Percentiles rank a stretch among this genome's conserved stretches.
Conservation (phyloP, 2,329 filamentous ascomycete genomes). For the Cercospora canescens region DNA sequence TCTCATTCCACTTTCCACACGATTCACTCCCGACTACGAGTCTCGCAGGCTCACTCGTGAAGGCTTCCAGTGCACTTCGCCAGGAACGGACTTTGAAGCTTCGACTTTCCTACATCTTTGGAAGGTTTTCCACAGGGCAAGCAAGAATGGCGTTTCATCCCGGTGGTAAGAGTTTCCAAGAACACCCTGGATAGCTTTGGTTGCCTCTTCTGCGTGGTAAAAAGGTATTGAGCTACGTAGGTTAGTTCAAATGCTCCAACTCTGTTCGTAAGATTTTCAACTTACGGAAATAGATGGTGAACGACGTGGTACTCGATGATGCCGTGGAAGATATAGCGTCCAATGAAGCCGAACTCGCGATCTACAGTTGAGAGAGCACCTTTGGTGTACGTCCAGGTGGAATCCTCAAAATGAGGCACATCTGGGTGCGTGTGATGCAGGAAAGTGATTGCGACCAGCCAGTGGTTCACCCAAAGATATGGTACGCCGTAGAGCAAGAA, state of each 20-base stretch:
- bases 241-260: neutral
- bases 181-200: constrained; percentile 53
- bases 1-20: neutral
- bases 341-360: constrained; percentile 65
- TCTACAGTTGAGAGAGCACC: constrained; percentile 65
- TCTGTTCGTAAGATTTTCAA: constrained; percentile 45
- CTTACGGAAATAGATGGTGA: constrained; percentile 49
- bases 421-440: constrained; percentile 67
- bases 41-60: neutral
- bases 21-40: neutral
- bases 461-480: constrained; percentile 71
- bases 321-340: constrained; percentile 65
- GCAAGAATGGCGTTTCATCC: constrained; percentile 60
- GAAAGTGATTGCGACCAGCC: constrained; percentile 73
- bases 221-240: constrained; percentile 51
- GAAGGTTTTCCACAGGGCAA: constrained; percentile 53
- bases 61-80: neutral
- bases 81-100: neutral
- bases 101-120: neutral
- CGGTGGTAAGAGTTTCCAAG: constrained; percentile 54
- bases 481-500: constrained; percentile 53
- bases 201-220: constrained; percentile 51
- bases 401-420: constrained; percentile 60
- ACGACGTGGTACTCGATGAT: constrained; percentile 66
- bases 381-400: constrained; percentile 62